phyloP scores from a whole-genome alignment of 306 rosid genomes.

The Notholithocarpus densiflorus region DNA sequence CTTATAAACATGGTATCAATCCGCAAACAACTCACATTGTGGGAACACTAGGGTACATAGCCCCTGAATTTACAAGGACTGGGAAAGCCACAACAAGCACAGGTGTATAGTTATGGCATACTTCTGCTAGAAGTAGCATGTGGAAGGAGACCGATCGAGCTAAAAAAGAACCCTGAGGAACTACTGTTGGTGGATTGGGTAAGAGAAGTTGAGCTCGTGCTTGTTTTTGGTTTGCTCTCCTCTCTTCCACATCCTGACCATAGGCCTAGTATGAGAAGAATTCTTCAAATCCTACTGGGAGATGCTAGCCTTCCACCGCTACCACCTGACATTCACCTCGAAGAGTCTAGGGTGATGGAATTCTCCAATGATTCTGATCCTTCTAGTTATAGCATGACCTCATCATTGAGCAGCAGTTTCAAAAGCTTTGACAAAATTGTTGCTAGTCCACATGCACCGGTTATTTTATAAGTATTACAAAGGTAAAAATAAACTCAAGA shows the following conservation, averaged over 20 bases:
- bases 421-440: slow-evolving; percentile 3
- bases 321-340: slow-evolving; percentile 17
- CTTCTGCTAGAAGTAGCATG: slow-evolving; percentile 34
- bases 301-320: slow-evolving; percentile 20
- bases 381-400: slow-evolving; percentile 5
- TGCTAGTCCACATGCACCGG: no score
- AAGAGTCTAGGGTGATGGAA: slow-evolving; percentile 9
- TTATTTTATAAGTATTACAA: no score
- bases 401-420: slow-evolving; percentile 14
- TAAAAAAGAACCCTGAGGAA: slow-evolving; percentile 15
- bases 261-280: slow-evolving; percentile 33
- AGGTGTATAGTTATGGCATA: slow-evolving; percentile 27
- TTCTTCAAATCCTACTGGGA: slow-evolving; percentile 23
- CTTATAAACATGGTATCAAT: slow-evolving; percentile 31
- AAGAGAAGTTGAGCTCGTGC: slow-evolving; percentile 25
- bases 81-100: slow-evolving; percentile 31
- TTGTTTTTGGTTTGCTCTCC: slow-evolving; percentile 33
- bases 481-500: no score
- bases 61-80: slow-evolving; percentile 33
- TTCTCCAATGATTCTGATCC: slow-evolving; percentile 7
- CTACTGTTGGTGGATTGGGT: slow-evolving; percentile 36
- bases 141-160: slow-evolving; percentile 29
- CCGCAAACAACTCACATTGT: slow-evolving; percentile 27
- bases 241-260: slow-evolving; percentile 27
- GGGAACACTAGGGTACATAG: slow-evolving; percentile 35